Evolutionary conservation across 83 land plant species (phyloP).

Genomic region (Picea mariana): DNA sequence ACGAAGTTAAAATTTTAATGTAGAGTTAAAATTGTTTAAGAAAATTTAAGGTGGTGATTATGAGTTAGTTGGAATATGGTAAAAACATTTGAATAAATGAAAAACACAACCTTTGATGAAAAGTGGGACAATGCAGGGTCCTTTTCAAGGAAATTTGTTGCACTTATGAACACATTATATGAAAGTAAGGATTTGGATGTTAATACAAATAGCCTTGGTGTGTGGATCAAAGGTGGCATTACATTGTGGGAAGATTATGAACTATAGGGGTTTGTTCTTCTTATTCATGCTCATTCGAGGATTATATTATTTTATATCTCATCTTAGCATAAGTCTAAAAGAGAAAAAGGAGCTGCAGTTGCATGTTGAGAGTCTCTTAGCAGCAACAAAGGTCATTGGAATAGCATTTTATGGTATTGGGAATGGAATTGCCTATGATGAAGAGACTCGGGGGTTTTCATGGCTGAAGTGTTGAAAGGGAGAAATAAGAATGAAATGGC

Average conservation of each 20-base stretch:
- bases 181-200: conserved; percentile 1
- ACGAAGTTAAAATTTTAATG: no score
- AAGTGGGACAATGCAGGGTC: conserved; percentile 38
- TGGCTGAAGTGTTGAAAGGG: conserved; percentile 26
- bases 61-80: no score
- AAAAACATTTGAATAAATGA: no score
- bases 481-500: neutral
- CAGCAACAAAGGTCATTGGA: conserved; percentile 41
- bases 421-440: conserved; percentile 38
- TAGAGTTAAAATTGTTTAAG: no score
- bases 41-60: no score
- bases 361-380: conserved; percentile 31
- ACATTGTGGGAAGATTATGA: conserved; percentile 48
- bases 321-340: conserved; percentile 12
- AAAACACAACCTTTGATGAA: no score
- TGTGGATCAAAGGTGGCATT: conserved; percentile 23
- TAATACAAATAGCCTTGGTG: neutral
- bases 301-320: conserved; percentile 30
- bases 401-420: conserved; percentile 33
- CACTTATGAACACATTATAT: conserved; percentile 26
- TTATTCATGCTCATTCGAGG: conserved; percentile 34
- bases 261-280: conserved; percentile 40
- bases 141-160: conserved; percentile 34
- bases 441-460: conserved; percentile 24
- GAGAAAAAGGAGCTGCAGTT: conserved; percentile 19